Conservation (phyloP, 2,329 filamentous ascomycete genomes). For the Lachnellula hyalina region DNA sequence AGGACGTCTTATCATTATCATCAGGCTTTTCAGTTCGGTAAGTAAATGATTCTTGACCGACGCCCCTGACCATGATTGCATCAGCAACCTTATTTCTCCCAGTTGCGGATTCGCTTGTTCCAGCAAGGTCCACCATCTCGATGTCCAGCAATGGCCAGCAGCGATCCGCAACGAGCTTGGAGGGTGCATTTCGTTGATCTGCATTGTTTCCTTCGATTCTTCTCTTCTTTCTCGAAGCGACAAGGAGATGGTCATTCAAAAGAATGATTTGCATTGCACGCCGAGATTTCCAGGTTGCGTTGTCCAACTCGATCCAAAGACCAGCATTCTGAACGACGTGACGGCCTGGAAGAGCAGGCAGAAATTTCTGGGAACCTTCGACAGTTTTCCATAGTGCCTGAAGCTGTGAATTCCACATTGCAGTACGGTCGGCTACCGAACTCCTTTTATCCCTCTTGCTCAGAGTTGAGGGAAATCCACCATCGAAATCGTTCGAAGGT, state of each 20-base stretch:
- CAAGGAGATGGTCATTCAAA: slow-evolving; percentile 87
- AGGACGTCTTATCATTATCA: slow-evolving; percentile 68
- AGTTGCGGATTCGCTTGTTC: slow-evolving; percentile 51
- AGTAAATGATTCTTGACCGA: slow-evolving; percentile 87
- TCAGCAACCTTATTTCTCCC: slow-evolving; percentile 65
- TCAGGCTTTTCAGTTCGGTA: slow-evolving; percentile 85
- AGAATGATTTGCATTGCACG: slow-evolving; percentile 87
- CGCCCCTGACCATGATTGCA: slow-evolving; percentile 81
- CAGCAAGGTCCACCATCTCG: slow-evolving; percentile 83
- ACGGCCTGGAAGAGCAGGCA: slow-evolving; percentile 83
- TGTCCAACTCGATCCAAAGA: slow-evolving; percentile 93
- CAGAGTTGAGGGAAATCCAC: slow-evolving; percentile 48
- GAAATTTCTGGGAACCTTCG: slow-evolving; percentile 95
- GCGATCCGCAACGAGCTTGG: slow-evolving; percentile 84
- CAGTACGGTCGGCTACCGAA: slow-evolving; percentile 69
- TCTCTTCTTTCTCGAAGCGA: slow-evolving; percentile 90
- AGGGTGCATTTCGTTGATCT: slow-evolving; percentile 44
- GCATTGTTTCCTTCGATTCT: slow-evolving; percentile 62
- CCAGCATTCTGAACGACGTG: slow-evolving; percentile 92
- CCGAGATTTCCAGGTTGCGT: slow-evolving; percentile 91
- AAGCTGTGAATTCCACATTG: slow-evolving; percentile 65
- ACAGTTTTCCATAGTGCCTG: slow-evolving; percentile 80
- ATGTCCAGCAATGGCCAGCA: slow-evolving; percentile 94
- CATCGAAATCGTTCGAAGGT: slow-evolving; percentile 43
- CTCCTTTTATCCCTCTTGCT: slow-evolving; percentile 79